Evolutionary conservation across 2,329 filamentous ascomycete genomes (phyloP).

Genomic region (Hysterium pulicare): DNA sequence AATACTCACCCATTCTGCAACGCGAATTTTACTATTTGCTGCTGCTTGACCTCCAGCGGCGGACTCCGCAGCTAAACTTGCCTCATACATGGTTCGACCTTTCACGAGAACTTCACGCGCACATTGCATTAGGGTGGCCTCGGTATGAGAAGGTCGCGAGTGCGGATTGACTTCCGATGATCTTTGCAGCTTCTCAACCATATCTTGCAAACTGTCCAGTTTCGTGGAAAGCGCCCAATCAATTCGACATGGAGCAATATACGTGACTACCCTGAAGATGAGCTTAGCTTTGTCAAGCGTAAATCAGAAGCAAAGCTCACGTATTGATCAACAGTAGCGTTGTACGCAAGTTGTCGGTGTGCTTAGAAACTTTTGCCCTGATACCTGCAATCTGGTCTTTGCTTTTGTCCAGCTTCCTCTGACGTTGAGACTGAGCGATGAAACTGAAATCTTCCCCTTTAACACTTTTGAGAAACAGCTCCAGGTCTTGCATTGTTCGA

Average conservation of each 20-base stretch:
- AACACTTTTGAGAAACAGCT: constrained; percentile 11
- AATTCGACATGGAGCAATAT: constrained; percentile 5
- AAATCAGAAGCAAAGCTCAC: constrained; percentile 11
- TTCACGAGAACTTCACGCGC: constrained; percentile 12
- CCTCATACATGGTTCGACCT: constrained; percentile 5
- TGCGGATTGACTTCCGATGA: constrained; percentile 7
- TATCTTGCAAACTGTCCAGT: constrained; percentile 7
- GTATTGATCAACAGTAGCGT: constrained; percentile 13
- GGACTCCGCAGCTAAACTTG: constrained; percentile 2
- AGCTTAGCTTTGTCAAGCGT: constrained; percentile 6
- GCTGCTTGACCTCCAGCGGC: constrained; percentile 5
- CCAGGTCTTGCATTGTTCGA: constrained; percentile 12
- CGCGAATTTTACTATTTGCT: constrained; percentile 5
- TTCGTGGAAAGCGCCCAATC: constrained; percentile 6
- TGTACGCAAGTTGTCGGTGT: constrained; percentile 14
- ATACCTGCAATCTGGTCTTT: constrained; percentile 5
- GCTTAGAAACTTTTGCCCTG: constrained; percentile 10
- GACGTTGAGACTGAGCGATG: constrained; percentile 9
- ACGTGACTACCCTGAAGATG: constrained; percentile 5
- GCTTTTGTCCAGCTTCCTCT: constrained; percentile 7
- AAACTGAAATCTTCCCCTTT: constrained; percentile 8
- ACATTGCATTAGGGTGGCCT: constrained; percentile 12
- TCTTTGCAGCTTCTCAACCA: constrained; percentile 12
- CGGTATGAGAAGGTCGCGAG: constrained; percentile 9
- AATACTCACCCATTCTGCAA: constrained; percentile 10